Conservation (phyloP, 768 basidiomycete species). For the Leccinellum rugosiceps region DNA sequence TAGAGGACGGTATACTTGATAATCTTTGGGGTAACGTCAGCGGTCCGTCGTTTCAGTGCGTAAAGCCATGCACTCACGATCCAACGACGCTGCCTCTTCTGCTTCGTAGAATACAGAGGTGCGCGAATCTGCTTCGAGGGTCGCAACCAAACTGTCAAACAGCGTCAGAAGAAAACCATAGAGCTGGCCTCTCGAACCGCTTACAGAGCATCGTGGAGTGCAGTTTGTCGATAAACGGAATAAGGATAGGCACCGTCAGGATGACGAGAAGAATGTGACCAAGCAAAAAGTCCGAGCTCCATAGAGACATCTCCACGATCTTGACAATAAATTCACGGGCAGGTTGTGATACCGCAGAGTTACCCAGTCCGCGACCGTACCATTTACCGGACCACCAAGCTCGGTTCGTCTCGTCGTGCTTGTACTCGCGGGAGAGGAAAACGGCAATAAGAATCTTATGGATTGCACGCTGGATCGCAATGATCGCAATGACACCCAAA, state of each 20-base stretch:
- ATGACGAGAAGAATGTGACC: conserved; percentile 84
- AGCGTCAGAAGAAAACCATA: conserved; percentile 4
- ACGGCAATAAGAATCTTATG: conserved; percentile 94
- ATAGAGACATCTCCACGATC: conserved; percentile 96
- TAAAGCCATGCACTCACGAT: conserved; percentile 50
- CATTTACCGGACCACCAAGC: conserved; percentile 99
- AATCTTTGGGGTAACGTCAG: conserved; percentile 43
- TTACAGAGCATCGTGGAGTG: conserved; percentile 93
- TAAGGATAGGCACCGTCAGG: conserved; percentile 76
- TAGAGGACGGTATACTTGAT: conserved; percentile 87
- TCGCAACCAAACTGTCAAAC: conserved; percentile 80
- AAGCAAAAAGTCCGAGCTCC: conserved; percentile 92
- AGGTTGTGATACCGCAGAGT: conserved; percentile 91
- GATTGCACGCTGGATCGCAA: conserved; percentile 87
- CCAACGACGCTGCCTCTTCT: conserved; percentile 89
- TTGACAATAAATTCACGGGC: conserved; percentile 98
- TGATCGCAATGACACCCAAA: conserved; percentile 84
- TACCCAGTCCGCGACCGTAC: conserved; percentile 91
- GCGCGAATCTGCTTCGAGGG: conserved; percentile 93
- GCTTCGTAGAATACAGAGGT: conserved; percentile 91
- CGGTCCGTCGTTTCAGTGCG: neutral
- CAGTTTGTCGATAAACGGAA: conserved; percentile 83
- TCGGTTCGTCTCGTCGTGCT: conserved; percentile 96
- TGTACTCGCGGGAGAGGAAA: conserved; percentile 95
- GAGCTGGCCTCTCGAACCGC: conserved; percentile 28